Percentiles rank a stretch among this genome's conserved stretches.
Evolutionary conservation across 768 basidiomycete species (phyloP).

Genomic region (Fistulinella prunicolor): DNA sequence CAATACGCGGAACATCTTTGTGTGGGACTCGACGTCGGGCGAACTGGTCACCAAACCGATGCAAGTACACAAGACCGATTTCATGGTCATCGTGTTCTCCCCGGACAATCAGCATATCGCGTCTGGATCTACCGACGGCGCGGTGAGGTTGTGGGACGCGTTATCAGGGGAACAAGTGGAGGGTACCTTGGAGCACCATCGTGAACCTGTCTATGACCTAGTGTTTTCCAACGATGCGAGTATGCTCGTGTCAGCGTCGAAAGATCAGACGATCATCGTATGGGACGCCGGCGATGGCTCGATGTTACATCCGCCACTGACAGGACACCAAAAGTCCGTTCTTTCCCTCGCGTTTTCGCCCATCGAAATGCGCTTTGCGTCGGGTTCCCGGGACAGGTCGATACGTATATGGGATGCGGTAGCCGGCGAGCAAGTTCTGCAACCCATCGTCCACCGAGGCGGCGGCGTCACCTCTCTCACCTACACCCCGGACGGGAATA

Average conservation of each 20-base stretch:
- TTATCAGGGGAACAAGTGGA: constrained; percentile 21
- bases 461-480: constrained; percentile 24
- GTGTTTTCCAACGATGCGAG: constrained; percentile 31
- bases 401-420: constrained; percentile 29
- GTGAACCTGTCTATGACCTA: constrained; percentile 21
- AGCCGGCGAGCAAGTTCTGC: constrained; percentile 14
- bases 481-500: constrained; percentile 30
- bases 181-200: constrained; percentile 18
- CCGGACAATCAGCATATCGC: constrained; percentile 25
- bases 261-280: constrained; percentile 25
- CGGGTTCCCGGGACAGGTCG: constrained; percentile 29
- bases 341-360: constrained; percentile 33
- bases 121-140: constrained; percentile 22
- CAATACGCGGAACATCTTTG: constrained; percentile 13
- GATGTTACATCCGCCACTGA: constrained; percentile 15
- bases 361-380: constrained; percentile 22
- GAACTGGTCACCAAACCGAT: constrained; percentile 23
- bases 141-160: constrained; percentile 27
- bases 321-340: constrained; percentile 24
- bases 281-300: constrained; percentile 22
- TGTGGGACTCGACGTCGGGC: constrained; percentile 30
- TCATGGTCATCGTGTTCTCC: constrained; percentile 28
- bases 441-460: constrained; percentile 15
- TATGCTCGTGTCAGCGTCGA: constrained; percentile 25
- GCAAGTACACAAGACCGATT: constrained; percentile 3